Percentiles rank a stretch among this genome's conserved stretches.
These are phyloP conservation scores for Thraustochytrium striatum DNA, from an alignment of 352 stramenopile genomes.

Conservation along the genomic window DNA sequence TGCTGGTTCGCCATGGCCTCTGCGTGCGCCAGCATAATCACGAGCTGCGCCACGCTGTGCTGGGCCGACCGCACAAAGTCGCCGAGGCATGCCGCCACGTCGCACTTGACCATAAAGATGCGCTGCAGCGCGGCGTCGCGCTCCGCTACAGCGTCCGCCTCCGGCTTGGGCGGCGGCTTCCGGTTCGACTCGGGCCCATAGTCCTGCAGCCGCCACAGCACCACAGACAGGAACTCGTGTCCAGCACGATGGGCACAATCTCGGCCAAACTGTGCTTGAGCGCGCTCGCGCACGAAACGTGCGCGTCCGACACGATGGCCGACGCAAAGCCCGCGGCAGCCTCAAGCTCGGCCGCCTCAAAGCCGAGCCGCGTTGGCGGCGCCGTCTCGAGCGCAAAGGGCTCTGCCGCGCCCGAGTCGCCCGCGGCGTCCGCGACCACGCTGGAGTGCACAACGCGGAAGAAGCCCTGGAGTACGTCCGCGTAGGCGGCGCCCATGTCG, in stretches of 20 bases:
- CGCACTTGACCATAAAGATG: not conserved
- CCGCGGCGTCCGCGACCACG: not conserved
- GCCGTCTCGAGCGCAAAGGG: not conserved
- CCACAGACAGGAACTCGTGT: not conserved
- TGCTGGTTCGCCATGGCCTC: not conserved
- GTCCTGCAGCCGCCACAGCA: not conserved
- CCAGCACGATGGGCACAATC: slow-evolving; percentile 28
- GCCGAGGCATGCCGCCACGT: not conserved
- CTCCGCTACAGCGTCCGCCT: not conserved
- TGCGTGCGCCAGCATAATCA: not conserved
- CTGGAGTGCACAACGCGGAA: not conserved
- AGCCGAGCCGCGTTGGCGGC: not conserved
- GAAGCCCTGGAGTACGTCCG: slow-evolving; percentile 15
- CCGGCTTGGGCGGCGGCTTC: not conserved
- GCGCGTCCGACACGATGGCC: not conserved
- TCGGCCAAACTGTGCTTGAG: slow-evolving; percentile 8
- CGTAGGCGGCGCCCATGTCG: slow-evolving; percentile 32
- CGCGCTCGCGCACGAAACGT: not conserved
- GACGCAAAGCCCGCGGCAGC: not conserved
- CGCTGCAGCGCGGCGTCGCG: not conserved
- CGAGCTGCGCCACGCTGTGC: slow-evolving; percentile 4
- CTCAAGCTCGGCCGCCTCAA: not conserved
- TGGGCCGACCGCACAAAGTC: not conserved
- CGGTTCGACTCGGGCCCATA: no score
- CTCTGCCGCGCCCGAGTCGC: not conserved